Percentiles rank a stretch among this genome's conserved stretches.
phyloP scores from a whole-genome alignment of 768 basidiomycete species.

The Pilatotrama ljubarskyi region DNA sequence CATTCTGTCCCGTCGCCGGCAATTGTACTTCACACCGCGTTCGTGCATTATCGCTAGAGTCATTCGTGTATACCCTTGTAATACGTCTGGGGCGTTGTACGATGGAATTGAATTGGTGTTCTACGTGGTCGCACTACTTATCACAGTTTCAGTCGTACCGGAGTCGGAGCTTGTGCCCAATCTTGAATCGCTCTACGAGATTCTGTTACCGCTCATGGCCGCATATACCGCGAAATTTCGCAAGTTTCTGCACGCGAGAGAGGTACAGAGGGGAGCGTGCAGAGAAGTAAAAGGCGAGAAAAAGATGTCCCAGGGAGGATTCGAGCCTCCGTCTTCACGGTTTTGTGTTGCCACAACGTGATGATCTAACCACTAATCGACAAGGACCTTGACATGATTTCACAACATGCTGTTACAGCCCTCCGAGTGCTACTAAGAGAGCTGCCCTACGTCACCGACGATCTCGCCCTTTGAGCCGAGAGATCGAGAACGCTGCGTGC shows the following conservation, averaged over 20 bases:
- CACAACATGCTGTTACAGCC: no score
- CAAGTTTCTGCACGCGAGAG: no score
- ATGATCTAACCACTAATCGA: constrained; percentile 19
- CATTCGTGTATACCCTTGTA: constrained; percentile 23
- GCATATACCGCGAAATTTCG: no score
- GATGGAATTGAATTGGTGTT: constrained; percentile 12
- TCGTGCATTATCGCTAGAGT: constrained; percentile 7
- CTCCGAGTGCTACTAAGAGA: no score
- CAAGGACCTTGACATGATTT: constrained; percentile 7
- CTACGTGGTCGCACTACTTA: not conserved
- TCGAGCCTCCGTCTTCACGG: constrained; percentile 18
- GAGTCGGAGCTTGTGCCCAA: no score
- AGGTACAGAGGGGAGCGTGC: no score
- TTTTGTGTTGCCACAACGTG: constrained; percentile 6
- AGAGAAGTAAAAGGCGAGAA: not conserved
- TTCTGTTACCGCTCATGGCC: no score
- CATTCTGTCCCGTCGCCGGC: not conserved
- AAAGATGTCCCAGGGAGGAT: constrained; percentile 15
- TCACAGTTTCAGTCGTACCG: no score
- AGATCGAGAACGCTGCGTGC: not conserved
- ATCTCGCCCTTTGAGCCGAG: not conserved
- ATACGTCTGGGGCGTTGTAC: constrained; percentile 12
- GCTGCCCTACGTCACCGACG: not conserved
- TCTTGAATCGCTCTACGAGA: no score
- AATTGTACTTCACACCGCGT: constrained; percentile 13